Evolutionary conservation across 768 basidiomycete genomes (phyloP).

Genomic region (Punctularia strigosozonata): DNA sequence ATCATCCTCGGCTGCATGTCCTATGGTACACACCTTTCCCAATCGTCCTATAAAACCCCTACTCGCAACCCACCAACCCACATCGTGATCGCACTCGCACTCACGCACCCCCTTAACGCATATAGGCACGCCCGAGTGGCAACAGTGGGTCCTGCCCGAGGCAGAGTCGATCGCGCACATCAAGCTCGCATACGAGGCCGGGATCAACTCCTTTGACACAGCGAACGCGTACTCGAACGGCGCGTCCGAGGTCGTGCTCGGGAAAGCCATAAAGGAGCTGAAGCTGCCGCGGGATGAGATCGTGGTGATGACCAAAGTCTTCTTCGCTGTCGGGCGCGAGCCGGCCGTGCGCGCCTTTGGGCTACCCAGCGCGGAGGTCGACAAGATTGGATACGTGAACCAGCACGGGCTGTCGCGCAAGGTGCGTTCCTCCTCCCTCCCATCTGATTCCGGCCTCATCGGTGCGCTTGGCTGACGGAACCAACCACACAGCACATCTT

Average conservation of each 20-base stretch:
- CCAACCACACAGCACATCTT: slow-evolving; percentile 24
- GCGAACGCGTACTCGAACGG: slow-evolving; percentile 16
- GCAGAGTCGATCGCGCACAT: slow-evolving; percentile 13
- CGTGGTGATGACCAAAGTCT: slow-evolving; percentile 16
- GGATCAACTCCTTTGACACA: slow-evolving; percentile 18
- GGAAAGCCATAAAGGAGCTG: slow-evolving; percentile 7
- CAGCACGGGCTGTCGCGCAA: slow-evolving; percentile 18
- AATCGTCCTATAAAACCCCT: no score
- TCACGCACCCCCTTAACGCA: no score
- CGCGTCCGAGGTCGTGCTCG: slow-evolving; percentile 10
- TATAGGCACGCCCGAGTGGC: slow-evolving; percentile 13
- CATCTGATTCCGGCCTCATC: no score
- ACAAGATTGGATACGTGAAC: slow-evolving; percentile 6
- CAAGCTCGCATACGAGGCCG: slow-evolving; percentile 18
- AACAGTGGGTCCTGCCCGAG: slow-evolving; percentile 13
- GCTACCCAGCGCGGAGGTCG: slow-evolving; percentile 3
- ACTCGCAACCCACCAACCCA: no score
- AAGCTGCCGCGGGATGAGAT: slow-evolving; percentile 15
- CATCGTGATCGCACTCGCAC: no score
- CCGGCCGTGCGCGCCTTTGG: slow-evolving; percentile 2
- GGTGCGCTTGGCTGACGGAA: no score
- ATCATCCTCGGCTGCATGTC: slow-evolving; percentile 55
- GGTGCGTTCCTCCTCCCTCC: no score
- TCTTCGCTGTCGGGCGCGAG: slow-evolving; percentile 8
- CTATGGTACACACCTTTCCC: no score